Base-by-base conservation (phyloP, 805 yeast species). In the Lipomyces sp. region DNA sequence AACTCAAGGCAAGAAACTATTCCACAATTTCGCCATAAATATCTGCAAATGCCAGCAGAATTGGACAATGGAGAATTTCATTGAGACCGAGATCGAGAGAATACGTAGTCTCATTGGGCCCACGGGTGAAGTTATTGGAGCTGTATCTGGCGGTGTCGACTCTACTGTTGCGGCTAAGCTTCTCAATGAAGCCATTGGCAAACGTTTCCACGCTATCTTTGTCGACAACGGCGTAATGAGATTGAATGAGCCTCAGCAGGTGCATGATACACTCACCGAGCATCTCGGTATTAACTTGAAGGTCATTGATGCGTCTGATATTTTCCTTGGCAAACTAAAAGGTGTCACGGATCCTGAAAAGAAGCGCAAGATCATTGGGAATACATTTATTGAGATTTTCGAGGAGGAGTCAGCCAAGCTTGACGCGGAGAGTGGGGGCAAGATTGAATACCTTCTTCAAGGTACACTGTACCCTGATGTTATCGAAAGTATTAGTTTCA, bases 101-200 rank as follows among this genome's bases (percentile, higher is more conserved):
- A 95, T 95, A 74, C 86, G 92, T 80, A 84, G 86, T 62, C 83
- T 94, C 72, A 98, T 95, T 73, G 99, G 99, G 61, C 98, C 97
- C 73, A 88, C 92, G 65, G 98, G 97, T 65, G 98, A 95, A 82
- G 99, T 95, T 71, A 95, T 95, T 77, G 99, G 99, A 81, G 99
- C 99, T 64, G 99, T 95, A 72, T 92, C 97, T 62, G 99, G 99
- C 76, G 99, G 99, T 83, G 99, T 95, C 70, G 99, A 95, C 81
- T 95, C 99, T 61, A 95, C 99, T 59, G 99, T 95, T 68, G 99
- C 98, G 72, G 98, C 99, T 72, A 95, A 94, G 84, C 85, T 95
- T 77, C 90, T 95, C 97, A 89, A 92, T 72, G 97, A 90, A 82
- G 99, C 99, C 72, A 95, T 95, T 79, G 99, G 99, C 77, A 95